phyloP scores from a whole-genome alignment of 1,284 basidiomycete species.

The Heterobasidion parviporum region DNA sequence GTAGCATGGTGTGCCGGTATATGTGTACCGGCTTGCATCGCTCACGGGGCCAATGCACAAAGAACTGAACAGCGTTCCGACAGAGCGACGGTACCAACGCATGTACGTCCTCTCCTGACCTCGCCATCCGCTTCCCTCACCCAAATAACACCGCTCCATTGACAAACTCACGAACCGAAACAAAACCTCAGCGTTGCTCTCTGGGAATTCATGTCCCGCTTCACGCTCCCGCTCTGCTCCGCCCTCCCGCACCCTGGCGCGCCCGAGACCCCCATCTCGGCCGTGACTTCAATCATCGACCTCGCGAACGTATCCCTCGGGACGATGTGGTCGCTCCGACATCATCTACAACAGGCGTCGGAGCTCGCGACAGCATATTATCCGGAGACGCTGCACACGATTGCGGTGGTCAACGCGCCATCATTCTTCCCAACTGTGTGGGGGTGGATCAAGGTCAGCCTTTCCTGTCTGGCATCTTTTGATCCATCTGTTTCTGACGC shows the following conservation, averaged over 20 bases:
- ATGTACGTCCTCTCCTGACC: constrained; percentile 40
- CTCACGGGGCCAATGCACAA: constrained; percentile 43
- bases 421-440: constrained; percentile 71
- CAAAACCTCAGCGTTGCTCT: constrained; percentile 34
- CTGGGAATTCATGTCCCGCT: constrained; percentile 60
- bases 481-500: not conserved
- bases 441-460: constrained; percentile 64
- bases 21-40: constrained; percentile 61
- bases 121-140: constrained; percentile 2
- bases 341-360: constrained; percentile 67
- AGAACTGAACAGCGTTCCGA: constrained; percentile 46
- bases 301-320: constrained; percentile 50
- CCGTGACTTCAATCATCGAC: constrained; percentile 69
- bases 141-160: constrained; percentile 3
- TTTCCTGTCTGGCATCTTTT: not conserved
- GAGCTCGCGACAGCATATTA: constrained; percentile 70
- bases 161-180: not conserved
- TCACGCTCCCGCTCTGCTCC: constrained; percentile 58
- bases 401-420: constrained; percentile 68
- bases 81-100: constrained; percentile 53
- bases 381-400: constrained; percentile 62
- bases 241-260: constrained; percentile 44
- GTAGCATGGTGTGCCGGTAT: constrained; percentile 62
- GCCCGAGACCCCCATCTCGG: constrained; percentile 31
- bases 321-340: constrained; percentile 59